Conservation (phyloP, 495 filamentous ascomycete species). For the Podospora pseudocomata region DNA sequence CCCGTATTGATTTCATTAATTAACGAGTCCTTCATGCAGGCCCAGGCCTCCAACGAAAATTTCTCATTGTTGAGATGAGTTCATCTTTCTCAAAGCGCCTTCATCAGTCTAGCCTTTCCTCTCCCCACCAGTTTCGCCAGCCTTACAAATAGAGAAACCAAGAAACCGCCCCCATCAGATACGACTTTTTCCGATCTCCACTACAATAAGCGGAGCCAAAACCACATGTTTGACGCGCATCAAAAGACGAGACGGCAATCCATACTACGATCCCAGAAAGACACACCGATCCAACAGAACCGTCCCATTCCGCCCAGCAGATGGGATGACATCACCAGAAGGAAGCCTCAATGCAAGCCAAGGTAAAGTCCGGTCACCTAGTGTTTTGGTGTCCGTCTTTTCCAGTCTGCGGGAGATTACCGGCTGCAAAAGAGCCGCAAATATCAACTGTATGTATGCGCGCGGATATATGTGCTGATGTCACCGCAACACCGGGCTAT, state of each 20-base stretch:
- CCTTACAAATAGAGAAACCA: not conserved
- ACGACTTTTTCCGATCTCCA: slow-evolving; percentile 12
- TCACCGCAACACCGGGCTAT: not conserved
- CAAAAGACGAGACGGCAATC: not conserved
- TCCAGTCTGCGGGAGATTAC: not conserved
- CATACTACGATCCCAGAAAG: not conserved
- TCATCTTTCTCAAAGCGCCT: not conserved
- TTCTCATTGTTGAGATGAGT: not conserved
- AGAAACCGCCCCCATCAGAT: slow-evolving; percentile 1
- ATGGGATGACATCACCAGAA: not conserved
- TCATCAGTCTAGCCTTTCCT: not conserved
- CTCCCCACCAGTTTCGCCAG: not conserved
- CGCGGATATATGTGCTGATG: not conserved
- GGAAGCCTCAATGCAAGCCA: not conserved
- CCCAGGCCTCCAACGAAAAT: not conserved
- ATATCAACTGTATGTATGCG: not conserved
- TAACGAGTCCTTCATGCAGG: not conserved
- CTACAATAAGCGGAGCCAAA: not conserved
- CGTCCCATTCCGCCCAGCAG: not conserved
- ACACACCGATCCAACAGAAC: not conserved
- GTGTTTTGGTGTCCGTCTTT: not conserved
- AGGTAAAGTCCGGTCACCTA: not conserved
- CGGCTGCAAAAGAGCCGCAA: not conserved
- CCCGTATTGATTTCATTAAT: not conserved
- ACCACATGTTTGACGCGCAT: not conserved